Conservation (phyloP, 2,329 filamentous ascomycete genomes). For the Apiospora sp. region DNA sequence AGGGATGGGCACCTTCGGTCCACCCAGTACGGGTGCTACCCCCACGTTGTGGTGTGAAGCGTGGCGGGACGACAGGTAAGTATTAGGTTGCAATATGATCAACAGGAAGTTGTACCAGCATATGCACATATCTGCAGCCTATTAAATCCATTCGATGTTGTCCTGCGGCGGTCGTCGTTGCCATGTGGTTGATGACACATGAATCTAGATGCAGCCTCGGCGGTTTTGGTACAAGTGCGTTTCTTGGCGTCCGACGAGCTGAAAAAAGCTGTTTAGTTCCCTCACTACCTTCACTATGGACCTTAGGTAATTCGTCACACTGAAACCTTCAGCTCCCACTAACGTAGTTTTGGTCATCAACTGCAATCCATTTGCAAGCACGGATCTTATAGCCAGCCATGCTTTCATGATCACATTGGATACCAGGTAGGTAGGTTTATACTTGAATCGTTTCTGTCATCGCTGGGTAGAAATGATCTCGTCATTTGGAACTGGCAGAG, state of each 20-base stretch:
- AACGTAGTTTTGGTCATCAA: too few species aligned
- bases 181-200: slow-evolving; percentile 11
- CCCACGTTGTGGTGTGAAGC: neutral
- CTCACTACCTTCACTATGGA: neutral
- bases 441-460: neutral
- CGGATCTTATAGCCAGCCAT: too few species aligned
- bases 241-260: neutral
- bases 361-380: too few species aligned
- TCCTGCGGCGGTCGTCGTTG: neutral
- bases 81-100: neutral
- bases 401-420: too few species aligned
- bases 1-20: neutral
- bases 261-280: neutral
- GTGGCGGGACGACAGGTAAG: neutral
- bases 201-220: neutral
- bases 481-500: neutral
- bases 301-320: neutral
- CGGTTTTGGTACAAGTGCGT: neutral
- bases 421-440: too few species aligned
- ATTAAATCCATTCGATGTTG: neutral
- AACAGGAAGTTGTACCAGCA: neutral
- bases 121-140: neutral
- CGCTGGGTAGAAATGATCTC: neutral
- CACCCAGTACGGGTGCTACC: neutral
- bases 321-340: neutral